phyloP scores from a whole-genome alignment of 768 basidiomycete genomes.

The Leccinum pellstonianum region DNA sequence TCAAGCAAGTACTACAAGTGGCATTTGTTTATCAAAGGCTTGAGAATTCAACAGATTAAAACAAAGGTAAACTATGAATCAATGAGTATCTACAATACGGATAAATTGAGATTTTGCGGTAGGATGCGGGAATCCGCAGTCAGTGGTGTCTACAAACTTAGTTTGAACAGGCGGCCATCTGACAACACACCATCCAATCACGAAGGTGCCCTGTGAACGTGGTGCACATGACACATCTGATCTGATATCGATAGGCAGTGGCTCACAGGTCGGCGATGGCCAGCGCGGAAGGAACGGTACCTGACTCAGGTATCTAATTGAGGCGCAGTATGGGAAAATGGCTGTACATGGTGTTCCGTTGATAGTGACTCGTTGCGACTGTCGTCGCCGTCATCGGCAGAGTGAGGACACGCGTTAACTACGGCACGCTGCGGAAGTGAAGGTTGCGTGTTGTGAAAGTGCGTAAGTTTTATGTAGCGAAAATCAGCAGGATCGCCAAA shows the following conservation, averaged over 20 bases:
- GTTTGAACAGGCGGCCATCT: not conserved
- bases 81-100: too few species aligned
- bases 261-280: slow-evolving; percentile 21
- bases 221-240: slow-evolving; percentile 8
- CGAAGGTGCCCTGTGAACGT: slow-evolving; percentile 2
- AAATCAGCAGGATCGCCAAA: slow-evolving; percentile 3
- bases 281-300: slow-evolving; percentile 13
- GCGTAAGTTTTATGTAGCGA: slow-evolving; percentile 9
- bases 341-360: slow-evolving; percentile 4
- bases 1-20: not conserved
- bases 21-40: slow-evolving; percentile 27
- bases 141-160: slow-evolving; percentile 8
- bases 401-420: slow-evolving; percentile 7
- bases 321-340: slow-evolving; percentile 11
- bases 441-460: slow-evolving; percentile 1
- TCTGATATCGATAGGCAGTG: slow-evolving; percentile 17
- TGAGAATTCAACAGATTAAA: slow-evolving; percentile 26
- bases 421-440: slow-evolving; percentile 1
- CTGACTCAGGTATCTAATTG: slow-evolving; percentile 11
- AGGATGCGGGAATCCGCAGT: slow-evolving; percentile 7
- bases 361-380: not conserved
- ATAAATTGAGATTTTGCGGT: not conserved
- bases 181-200: slow-evolving; percentile 9
- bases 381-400: slow-evolving; percentile 11
- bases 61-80: slow-evolving; percentile 19